Evolutionary conservation across 176 grass and related monocot genomes (phyloP), one percentile per base, ranked within the genome.

Genomic region (Raddia distichophylla): DNA sequence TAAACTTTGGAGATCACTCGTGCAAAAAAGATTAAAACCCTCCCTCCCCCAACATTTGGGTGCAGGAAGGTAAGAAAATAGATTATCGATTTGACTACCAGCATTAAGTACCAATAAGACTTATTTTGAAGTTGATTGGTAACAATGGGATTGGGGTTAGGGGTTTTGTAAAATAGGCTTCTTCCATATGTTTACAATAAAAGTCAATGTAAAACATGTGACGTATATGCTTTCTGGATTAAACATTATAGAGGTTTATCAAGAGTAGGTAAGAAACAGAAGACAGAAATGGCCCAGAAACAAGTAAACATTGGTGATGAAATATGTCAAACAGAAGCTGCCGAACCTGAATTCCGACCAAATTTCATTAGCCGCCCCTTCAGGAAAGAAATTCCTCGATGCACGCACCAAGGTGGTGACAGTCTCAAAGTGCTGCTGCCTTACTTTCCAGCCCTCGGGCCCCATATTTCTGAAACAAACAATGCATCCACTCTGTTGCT

Each of bases 391-490:
- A 78, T 61, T 93, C 77, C 92, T 81, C 76, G 88, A 95, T 65
- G 90, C 81, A 74, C 84, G 88, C 67, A 93, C 85, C 86, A 95
- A 89, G 7, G 86, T 81, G 48, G 92, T 95, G 56, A 95, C 79
- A 47, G 90, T 93, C 61, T 98, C 88, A 22, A 98, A 94, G 86
- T 95, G 95, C 65, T 84, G 80, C 63, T 98, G 87, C 42, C 82
- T 88, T 86, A 98, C 64, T 83, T 91, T 93, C 95, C 95, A 98
- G 71, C 95, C 95, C 87, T 98, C 95, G 77, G 95, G 95, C 16
- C 95, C 95, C 78, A 89, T 93, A 76, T 98, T 98, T 86, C 95
- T 98, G 92, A 71, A 83, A 84, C 7, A 46, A 45, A 52, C 44
- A 86, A 76, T 66, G 5, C 58, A 85, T 70, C 78, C 17, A 8